phyloP scores from a whole-genome alignment of 1,139 yeast species.

The Geotrichum citri-aurantii region DNA sequence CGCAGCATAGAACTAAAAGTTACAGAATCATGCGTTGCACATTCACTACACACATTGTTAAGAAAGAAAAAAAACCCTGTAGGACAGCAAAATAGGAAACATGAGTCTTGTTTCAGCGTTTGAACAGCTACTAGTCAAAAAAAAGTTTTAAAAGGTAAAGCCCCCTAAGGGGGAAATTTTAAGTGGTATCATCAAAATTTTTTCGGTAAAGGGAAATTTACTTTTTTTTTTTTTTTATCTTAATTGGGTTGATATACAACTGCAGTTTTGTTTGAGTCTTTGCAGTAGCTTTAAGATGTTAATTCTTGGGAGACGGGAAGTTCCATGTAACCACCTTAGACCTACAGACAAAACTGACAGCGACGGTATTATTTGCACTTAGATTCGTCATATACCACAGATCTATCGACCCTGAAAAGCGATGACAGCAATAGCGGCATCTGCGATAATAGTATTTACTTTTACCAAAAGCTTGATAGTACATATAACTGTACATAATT shows the following conservation, averaged over 20 bases:
- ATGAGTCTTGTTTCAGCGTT: neutral
- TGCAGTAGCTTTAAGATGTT: neutral
- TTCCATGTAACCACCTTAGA: neutral
- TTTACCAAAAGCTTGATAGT: neutral
- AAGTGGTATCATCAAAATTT: neutral
- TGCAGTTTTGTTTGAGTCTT: neutral
- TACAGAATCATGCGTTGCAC: neutral
- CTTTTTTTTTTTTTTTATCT: too few relatives aligned
- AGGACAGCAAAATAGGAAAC: neutral
- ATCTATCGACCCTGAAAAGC: neutral
- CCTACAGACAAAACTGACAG: neutral
- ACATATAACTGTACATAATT: neutral
- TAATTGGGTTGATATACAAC: too few relatives aligned
- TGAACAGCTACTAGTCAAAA: neutral
- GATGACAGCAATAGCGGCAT: neutral
- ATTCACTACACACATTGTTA: neutral
- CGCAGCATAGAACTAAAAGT: neutral
- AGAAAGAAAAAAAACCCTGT: too few relatives aligned
- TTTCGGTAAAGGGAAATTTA: neutral
- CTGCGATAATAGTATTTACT: neutral
- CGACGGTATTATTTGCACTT: neutral
- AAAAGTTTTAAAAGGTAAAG: neutral
- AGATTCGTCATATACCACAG: neutral
- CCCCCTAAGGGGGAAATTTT: neutral
- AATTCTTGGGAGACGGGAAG: neutral